Evolutionary conservation across 129 eudicot species (phyloP).

Genomic region (Flaveria trinervia): DNA sequence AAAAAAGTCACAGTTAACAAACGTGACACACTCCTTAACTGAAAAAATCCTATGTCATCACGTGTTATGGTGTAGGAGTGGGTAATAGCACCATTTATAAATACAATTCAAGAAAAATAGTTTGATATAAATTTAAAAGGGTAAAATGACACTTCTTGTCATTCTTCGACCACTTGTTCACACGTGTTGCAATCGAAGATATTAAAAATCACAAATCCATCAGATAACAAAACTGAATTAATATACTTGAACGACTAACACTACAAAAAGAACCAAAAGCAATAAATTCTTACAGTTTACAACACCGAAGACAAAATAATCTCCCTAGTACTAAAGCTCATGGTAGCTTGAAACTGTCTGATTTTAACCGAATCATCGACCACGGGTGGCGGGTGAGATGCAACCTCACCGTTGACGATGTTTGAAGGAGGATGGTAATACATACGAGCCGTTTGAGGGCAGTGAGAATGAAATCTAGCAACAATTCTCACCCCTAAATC

Average conservation of each 20-base stretch:
- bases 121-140: no score
- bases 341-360: conserved; percentile 22
- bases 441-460: conserved; percentile 43
- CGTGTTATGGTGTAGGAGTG: no score
- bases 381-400: conserved; percentile 22
- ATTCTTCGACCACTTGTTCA: no score
- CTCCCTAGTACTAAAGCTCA: conserved; percentile 35
- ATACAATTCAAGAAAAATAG: no score
- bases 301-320: conserved; percentile 30
- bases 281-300: neutral
- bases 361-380: conserved; percentile 14
- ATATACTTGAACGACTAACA: neutral
- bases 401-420: neutral
- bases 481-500: conserved; percentile 36
- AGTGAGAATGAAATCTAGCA: conserved; percentile 39
- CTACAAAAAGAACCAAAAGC: neutral
- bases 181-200: no score
- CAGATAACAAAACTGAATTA: neutral
- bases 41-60: no score
- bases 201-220: no score
- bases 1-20: no score
- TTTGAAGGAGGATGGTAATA: conserved; percentile 42
- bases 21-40: no score
- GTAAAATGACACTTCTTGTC: no score
- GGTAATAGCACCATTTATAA: no score